Percentiles rank a stretch among this genome's conserved stretches.
These are phyloP conservation scores for Mrakia frigida DNA, from an alignment of 768 basidiomycete genomes.

Conservation along the genomic window DNA sequence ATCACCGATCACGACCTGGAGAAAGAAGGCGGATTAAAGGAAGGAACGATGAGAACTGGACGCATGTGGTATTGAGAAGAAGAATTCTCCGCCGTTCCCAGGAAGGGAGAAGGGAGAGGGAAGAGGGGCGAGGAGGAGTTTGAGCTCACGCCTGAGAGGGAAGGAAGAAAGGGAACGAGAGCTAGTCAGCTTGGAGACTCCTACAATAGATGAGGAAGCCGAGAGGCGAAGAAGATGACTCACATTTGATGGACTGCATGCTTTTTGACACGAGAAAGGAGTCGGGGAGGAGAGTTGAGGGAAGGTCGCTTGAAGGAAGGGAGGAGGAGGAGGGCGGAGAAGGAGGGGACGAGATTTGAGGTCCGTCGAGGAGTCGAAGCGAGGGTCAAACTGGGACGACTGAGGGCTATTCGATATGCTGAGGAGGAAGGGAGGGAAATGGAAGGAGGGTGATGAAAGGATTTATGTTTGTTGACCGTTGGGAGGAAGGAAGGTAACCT, in stretches of 20 bases:
- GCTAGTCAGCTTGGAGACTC: neutral
- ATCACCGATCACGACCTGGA: slow-evolving; percentile 83
- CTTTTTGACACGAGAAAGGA: neutral
- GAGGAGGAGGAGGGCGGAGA: neutral
- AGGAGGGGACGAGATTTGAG: neutral
- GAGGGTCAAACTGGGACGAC: neutral
- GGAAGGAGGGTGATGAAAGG: neutral
- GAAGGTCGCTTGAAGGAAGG: neutral
- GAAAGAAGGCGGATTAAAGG: neutral
- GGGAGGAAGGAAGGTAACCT: neutral
- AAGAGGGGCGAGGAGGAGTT: neutral
- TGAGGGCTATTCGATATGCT: neutral
- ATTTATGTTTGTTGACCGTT: neutral
- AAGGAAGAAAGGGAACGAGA: neutral
- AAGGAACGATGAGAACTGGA: neutral
- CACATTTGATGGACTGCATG: slow-evolving; percentile 33
- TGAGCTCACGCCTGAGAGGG: slow-evolving; percentile 19
- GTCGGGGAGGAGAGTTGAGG: neutral
- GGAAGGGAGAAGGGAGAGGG: neutral
- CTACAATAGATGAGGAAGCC: no score
- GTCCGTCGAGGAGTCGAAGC: neutral
- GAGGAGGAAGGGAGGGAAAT: neutral
- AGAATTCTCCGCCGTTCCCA: neutral
- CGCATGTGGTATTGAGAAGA: neutral
- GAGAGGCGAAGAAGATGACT: neutral